These are phyloP conservation scores for Mycena kentingensis DNA, from an alignment of 768 basidiomycete genomes.

Conservation along the genomic window DNA sequence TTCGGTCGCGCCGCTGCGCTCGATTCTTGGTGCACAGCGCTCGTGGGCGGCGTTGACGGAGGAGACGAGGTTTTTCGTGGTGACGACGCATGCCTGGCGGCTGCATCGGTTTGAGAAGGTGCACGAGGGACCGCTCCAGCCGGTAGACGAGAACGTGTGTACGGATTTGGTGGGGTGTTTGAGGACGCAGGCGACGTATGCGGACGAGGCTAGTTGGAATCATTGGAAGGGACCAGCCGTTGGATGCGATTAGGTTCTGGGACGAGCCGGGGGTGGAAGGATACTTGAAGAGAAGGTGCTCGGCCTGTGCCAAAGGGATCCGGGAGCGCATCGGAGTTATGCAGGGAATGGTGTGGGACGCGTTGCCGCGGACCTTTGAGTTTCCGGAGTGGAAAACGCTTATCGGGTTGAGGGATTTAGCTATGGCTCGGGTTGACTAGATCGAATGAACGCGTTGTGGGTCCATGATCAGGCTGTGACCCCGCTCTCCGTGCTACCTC, in stretches of 20 bases:
- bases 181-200: neutral
- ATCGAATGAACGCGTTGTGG: too few species aligned
- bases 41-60: neutral
- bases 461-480: too few species aligned
- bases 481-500: too few species aligned
- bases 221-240: slow-evolving; percentile 1
- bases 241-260: slow-evolving; percentile 1
- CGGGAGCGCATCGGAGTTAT: neutral
- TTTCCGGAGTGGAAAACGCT: neutral
- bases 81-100: neutral
- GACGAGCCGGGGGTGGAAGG: slow-evolving; percentile 1
- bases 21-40: neutral
- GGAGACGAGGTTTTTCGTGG: neutral
- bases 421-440: neutral
- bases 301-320: neutral
- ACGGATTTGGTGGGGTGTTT: neutral
- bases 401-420: neutral
- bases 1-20: neutral
- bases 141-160: neutral
- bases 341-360: neutral
- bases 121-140: neutral
- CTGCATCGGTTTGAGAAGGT: slow-evolving; percentile 1
- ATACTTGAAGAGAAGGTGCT: neutral
- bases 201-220: neutral
- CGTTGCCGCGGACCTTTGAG: neutral